Conservation (phyloP, 345 rosid genomes). For the Chamaenerion angustifolium region DNA sequence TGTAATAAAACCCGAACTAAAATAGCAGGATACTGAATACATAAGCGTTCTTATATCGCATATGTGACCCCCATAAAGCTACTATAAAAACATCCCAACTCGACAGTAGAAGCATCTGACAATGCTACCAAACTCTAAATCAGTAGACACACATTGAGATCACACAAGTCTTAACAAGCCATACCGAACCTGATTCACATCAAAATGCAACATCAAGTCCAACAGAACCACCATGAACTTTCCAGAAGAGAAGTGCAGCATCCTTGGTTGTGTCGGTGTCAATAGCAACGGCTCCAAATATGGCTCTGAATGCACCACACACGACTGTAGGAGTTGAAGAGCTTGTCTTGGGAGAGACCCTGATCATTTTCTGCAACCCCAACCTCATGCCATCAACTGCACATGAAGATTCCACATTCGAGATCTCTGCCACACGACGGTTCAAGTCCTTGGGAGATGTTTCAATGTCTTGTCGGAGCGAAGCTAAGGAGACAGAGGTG, state of each 20-base stretch:
- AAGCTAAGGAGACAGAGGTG: constrained; percentile 25
- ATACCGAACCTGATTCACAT: constrained; percentile 1
- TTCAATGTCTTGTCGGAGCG: constrained; percentile 28
- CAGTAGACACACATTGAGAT: too few relatives aligned
- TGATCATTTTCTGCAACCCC: constrained; percentile 38
- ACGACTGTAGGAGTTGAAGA: constrained; percentile 25
- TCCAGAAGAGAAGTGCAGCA: constrained; percentile 38
- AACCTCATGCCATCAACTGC: constrained; percentile 41
- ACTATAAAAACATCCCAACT: too few relatives aligned
- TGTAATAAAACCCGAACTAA: too few relatives aligned
- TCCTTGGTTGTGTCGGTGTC: constrained; percentile 34
- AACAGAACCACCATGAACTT: constrained; percentile 23
- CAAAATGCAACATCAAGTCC: constrained; percentile 18
- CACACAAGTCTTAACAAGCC: too few relatives aligned
- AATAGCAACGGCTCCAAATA: constrained; percentile 60
- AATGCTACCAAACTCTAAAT: too few relatives aligned
- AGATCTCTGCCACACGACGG: constrained; percentile 21
- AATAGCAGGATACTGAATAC: too few relatives aligned
- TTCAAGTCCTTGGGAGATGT: constrained; percentile 35
- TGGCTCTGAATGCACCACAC: constrained; percentile 48
- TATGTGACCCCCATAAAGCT: too few relatives aligned
- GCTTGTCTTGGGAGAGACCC: constrained; percentile 48
- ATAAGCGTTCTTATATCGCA: too few relatives aligned
- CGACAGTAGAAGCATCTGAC: too few relatives aligned
- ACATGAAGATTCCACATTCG: constrained; percentile 39